Conservation (phyloP, 1,139 yeast genomes). For the Suhomyces panamericanus region DNA sequence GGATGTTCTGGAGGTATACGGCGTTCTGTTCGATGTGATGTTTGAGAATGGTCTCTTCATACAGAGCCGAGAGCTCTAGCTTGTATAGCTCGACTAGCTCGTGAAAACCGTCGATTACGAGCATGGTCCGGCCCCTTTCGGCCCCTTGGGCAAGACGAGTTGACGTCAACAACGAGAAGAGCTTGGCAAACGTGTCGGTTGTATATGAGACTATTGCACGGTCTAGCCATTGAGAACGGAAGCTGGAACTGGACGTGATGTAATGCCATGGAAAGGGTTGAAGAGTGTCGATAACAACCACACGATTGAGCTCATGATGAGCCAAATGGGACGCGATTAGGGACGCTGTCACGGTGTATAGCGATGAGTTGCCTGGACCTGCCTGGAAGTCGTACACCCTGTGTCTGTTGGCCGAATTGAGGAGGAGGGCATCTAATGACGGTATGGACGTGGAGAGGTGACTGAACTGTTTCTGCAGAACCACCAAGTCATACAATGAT, state of each 20-base stretch:
- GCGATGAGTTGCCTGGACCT: constrained; percentile 33
- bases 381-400: constrained; percentile 41
- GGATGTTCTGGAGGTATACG: constrained; percentile 22
- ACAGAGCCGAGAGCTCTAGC: constrained; percentile 33
- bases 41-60: constrained; percentile 39
- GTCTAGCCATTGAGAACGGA: constrained; percentile 20
- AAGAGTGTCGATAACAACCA: constrained; percentile 34
- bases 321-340: constrained; percentile 33
- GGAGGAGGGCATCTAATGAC: constrained; percentile 26
- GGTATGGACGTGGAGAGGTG: constrained; percentile 31
- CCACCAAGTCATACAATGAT: constrained; percentile 23
- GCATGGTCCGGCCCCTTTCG: constrained; percentile 14
- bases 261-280: constrained; percentile 32
- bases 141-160: constrained; percentile 6
- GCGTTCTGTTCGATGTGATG: constrained; percentile 33
- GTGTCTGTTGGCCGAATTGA: constrained; percentile 15
- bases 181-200: constrained; percentile 32
- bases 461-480: constrained; percentile 22
- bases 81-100: constrained; percentile 39
- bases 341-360: constrained; percentile 24
- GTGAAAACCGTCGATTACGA: constrained; percentile 38
- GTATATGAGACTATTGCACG: constrained; percentile 18
- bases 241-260: constrained; percentile 22
- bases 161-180: constrained; percentile 22
- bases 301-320: constrained; percentile 15